A percentile compares a stretch with the other conserved stretches of the same genome.
Evolutionary conservation across 2,329 filamentous ascomycete genomes (phyloP).

Genomic region (Colletotrichum gloeosporioides): DNA sequence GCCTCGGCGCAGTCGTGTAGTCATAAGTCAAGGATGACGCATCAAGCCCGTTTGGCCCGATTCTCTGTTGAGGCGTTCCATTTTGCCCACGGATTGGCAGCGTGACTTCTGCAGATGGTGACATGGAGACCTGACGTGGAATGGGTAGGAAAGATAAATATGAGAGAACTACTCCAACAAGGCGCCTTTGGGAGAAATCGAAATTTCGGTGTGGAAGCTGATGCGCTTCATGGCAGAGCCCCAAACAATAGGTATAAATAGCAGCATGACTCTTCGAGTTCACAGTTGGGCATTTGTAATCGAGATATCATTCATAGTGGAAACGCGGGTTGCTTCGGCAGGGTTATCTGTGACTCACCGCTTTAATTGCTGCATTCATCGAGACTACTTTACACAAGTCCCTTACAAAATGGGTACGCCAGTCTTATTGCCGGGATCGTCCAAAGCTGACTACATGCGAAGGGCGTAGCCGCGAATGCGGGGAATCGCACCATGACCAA

Average conservation of each 20-base stretch:
- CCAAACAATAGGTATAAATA: background rate
- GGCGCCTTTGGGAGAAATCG: background rate
- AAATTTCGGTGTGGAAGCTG: background rate
- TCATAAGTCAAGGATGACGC: background rate
- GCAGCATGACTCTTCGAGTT: background rate
- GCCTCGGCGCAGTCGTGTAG: background rate
- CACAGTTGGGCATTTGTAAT: background rate
- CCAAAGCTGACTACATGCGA: background rate
- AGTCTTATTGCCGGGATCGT: background rate
- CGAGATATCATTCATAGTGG: background rate
- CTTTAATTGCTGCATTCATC: background rate
- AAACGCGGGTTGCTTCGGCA: background rate
- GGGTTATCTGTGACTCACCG: background rate
- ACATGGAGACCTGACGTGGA: background rate
- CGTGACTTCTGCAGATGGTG: background rate
- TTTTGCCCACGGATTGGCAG: background rate
- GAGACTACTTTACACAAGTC: background rate
- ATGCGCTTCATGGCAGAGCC: background rate
- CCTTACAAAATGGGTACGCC: background rate
- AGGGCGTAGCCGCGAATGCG: background rate
- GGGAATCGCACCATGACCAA: background rate
- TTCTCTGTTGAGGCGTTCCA: background rate
- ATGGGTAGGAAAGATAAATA: background rate
- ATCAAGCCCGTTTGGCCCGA: background rate
- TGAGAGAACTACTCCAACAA: background rate